Percentiles rank a stretch among this genome's conserved stretches.
phyloP scores from a whole-genome alignment of 176 grass and related monocot species.

The Dactylis glomerata region DNA sequence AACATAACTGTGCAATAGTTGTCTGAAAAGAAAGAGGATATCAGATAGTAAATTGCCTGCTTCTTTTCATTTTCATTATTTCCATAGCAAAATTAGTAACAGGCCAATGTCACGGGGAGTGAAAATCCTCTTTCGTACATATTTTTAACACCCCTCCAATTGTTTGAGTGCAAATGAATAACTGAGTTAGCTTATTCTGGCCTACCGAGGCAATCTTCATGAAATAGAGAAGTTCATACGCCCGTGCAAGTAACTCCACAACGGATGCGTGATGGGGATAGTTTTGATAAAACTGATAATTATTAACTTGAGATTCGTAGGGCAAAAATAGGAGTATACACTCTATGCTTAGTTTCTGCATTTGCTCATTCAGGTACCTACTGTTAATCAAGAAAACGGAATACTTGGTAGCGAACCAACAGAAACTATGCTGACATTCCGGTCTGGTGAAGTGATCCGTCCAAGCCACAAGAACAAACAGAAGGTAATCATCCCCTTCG shows the following conservation, averaged over 20 bases:
- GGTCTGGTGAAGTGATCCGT: constrained; percentile 1
- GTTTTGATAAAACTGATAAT: neutral
- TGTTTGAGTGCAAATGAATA: neutral
- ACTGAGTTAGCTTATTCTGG: too few relatives aligned
- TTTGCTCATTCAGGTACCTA: constrained; percentile 61
- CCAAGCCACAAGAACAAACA: neutral
- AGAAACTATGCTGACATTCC: neutral
- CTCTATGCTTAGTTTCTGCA: neutral
- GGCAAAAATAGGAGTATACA: neutral
- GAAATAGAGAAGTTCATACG: neutral
- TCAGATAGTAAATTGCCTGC: neutral
- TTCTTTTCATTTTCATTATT: neutral
- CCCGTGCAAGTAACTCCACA: neutral
- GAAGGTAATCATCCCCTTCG: neutral
- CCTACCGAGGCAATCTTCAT: neutral
- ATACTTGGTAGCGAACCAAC: constrained; percentile 49
- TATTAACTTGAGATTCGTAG: neutral
- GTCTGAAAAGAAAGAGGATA: neutral
- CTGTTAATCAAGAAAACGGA: constrained; percentile 69
- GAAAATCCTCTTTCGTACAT: too few relatives aligned
- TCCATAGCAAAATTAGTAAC: neutral
- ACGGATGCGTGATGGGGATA: neutral
- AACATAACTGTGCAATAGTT: neutral
- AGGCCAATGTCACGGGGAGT: neutral
- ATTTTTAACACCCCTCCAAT: too few relatives aligned